phyloP scores from a whole-genome alignment of 169 alveolate genomes.

The Cryptosporidium felis region DNA sequence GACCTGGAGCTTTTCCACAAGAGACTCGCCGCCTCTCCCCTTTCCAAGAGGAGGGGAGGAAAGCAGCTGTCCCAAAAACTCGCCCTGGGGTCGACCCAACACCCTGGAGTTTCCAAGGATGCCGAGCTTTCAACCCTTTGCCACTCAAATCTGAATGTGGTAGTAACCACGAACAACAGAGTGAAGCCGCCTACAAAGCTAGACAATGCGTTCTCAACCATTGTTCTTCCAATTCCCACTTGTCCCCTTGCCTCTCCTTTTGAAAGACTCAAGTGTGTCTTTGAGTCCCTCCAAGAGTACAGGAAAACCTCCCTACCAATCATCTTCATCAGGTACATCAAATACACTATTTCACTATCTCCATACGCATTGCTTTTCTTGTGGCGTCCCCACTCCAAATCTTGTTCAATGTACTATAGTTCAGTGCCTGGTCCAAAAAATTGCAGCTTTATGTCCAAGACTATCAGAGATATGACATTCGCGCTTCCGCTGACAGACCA shows the following conservation, averaged over 20 bases:
- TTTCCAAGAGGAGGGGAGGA: too few relatives aligned
- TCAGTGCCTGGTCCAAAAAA: conserved; percentile 68
- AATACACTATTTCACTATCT: conserved; percentile 29
- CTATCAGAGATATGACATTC: conserved; percentile 51
- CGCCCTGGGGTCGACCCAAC: too few relatives aligned
- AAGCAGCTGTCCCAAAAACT: too few relatives aligned
- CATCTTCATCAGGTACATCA: conserved; percentile 50
- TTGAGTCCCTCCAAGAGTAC: conserved; percentile 66
- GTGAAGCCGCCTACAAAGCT: conserved; percentile 21
- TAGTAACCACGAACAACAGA: conserved; percentile 64
- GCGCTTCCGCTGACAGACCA: conserved; percentile 60
- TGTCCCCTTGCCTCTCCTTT: conserved; percentile 66
- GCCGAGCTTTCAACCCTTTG: conserved; percentile 11
- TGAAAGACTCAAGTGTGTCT: conserved; percentile 62
- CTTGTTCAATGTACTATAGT: conserved; percentile 61
- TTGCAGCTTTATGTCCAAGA: conserved; percentile 21
- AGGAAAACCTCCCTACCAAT: conserved; percentile 57
- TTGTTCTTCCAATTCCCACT: conserved; percentile 62
- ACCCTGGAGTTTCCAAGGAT: too few relatives aligned
- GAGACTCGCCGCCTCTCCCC: too few relatives aligned
- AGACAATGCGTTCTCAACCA: conserved; percentile 61
- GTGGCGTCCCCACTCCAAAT: conserved; percentile 58
- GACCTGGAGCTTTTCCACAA: too few relatives aligned
- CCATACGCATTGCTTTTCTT: conserved; percentile 28
- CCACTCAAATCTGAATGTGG: conserved; percentile 62